Evolutionary conservation across 352 stramenopile species (phyloP).

Genomic region (Peronospora farinosa): DNA sequence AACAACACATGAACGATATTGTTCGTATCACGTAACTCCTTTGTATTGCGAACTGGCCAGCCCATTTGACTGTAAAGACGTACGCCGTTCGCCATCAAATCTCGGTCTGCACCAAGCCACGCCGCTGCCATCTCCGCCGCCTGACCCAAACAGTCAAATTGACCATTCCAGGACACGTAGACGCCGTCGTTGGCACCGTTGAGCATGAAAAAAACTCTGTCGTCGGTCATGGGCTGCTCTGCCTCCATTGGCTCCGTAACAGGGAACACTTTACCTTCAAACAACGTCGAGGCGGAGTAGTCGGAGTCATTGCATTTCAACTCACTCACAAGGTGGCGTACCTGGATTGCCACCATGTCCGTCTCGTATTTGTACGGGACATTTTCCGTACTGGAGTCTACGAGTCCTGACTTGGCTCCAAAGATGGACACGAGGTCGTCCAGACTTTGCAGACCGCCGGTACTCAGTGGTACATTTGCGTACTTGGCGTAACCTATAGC

Average conservation of each 20-base stretch:
- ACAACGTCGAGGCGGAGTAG: slow-evolving; percentile 33
- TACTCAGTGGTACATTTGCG: slow-evolving; percentile 24
- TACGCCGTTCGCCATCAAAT: slow-evolving; percentile 64
- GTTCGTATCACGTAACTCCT: slow-evolving; percentile 43
- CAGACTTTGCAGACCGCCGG: slow-evolving; percentile 18
- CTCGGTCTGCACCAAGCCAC: slow-evolving; percentile 60
- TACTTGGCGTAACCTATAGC: slow-evolving; percentile 25
- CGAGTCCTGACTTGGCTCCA: slow-evolving; percentile 3
- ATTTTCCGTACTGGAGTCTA: slow-evolving; percentile 10
- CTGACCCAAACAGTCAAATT: slow-evolving; percentile 52
- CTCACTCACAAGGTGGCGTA: slow-evolving; percentile 40
- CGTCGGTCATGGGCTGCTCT: slow-evolving; percentile 15
- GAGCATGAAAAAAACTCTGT: slow-evolving; percentile 81
- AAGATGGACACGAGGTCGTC: slow-evolving; percentile 12
- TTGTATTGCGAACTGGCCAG: slow-evolving; percentile 39
- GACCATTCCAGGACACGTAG: slow-evolving; percentile 73
- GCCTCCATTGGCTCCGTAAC: slow-evolving; percentile 59
- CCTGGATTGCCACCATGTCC: slow-evolving; percentile 39
- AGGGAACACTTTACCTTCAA: slow-evolving; percentile 29
- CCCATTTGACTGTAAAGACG: slow-evolving; percentile 71
- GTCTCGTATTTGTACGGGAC: slow-evolving; percentile 56
- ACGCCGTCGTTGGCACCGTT: slow-evolving; percentile 75
- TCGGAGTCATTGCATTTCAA: slow-evolving; percentile 28
- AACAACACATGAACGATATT: slow-evolving; percentile 71
- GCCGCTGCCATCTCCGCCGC: slow-evolving; percentile 40